A percentile compares a stretch with the other conserved stretches of the same genome.
These are phyloP conservation scores for Speleostelium caveatum DNA, from an alignment of 78 protist species.

Conservation along the genomic window DNA sequence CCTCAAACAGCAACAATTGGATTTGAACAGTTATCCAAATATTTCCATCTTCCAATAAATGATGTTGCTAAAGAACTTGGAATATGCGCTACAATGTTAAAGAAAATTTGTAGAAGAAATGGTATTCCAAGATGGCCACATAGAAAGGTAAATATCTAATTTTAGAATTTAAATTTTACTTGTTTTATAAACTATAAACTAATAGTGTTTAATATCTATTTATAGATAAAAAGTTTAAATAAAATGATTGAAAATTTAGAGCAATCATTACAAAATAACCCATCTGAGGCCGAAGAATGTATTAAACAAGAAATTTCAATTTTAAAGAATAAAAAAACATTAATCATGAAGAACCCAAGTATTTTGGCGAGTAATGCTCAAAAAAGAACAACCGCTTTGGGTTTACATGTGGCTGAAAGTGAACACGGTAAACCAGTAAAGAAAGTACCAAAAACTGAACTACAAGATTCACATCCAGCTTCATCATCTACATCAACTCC, in stretches of 20 bases:
- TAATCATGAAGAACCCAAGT: constrained; percentile 76
- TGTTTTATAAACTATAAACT: neutral
- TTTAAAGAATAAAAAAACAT: constrained; percentile 53
- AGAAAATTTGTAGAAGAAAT: constrained; percentile 78
- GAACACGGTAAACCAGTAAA: neutral
- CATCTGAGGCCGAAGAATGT: constrained; percentile 74
- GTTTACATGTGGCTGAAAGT: neutral
- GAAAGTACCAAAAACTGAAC: neutral
- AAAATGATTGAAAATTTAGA: constrained; percentile 77
- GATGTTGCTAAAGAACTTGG: constrained; percentile 83
- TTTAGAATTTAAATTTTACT: neutral
- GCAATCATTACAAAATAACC: constrained; percentile 46
- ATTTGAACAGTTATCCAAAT: constrained; percentile 70
- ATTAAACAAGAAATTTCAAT: constrained; percentile 66
- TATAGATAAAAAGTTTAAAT: constrained; percentile 63
- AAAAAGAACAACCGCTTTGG: constrained; percentile 34
- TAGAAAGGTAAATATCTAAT: constrained; percentile 56
- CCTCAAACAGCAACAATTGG: constrained; percentile 77
- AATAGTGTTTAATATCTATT: neutral
- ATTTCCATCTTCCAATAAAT: constrained; percentile 76
- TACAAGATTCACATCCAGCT: neutral
- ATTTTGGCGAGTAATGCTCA: constrained; percentile 58
- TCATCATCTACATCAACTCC: neutral
- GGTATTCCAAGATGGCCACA: constrained; percentile 86
- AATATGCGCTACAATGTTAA: constrained; percentile 84